Percentiles rank a stretch among this genome's conserved stretches.
Evolutionary conservation across 768 basidiomycete genomes (phyloP).

Genomic region (Amyloporia xantha): DNA sequence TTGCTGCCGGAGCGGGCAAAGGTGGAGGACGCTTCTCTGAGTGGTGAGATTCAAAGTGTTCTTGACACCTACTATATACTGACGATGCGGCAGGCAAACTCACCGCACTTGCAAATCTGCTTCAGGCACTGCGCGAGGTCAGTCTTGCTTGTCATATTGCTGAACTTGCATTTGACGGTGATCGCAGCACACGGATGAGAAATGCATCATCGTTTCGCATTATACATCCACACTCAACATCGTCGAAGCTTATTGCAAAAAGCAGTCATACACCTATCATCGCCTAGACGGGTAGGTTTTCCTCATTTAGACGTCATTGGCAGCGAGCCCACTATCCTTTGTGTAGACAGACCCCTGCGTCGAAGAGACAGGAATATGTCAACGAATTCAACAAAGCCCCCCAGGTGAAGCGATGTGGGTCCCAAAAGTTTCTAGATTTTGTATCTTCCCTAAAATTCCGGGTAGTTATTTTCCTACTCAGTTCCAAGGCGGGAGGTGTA

Average conservation of each 20-base stretch:
- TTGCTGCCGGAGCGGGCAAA: slow-evolving; percentile 54
- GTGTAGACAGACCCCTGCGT: slow-evolving; percentile 62
- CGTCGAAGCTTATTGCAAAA: slow-evolving; percentile 79
- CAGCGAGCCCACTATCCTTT: neutral
- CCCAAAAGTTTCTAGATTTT: neutral
- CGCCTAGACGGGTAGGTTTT: slow-evolving; percentile 75
- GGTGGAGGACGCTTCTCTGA: slow-evolving; percentile 69
- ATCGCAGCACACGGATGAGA: slow-evolving; percentile 81
- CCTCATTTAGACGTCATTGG: neutral
- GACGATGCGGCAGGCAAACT: slow-evolving; percentile 55
- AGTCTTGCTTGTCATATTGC: neutral
- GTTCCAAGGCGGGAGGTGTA: slow-evolving; percentile 92
- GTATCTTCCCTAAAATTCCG: slow-evolving; percentile 1
- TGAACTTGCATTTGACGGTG: neutral
- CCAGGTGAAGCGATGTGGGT: slow-evolving; percentile 65
- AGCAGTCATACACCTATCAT: slow-evolving; percentile 66
- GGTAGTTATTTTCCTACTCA: slow-evolving; percentile 83
- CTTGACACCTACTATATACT: neutral
- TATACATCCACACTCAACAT: slow-evolving; percentile 93
- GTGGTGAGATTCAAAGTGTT: slow-evolving; percentile 48
- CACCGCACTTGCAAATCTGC: slow-evolving; percentile 54
- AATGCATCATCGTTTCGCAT: slow-evolving; percentile 95
- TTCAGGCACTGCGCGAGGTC: slow-evolving; percentile 56
- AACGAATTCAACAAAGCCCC: slow-evolving; percentile 80
- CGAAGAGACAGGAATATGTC: slow-evolving; percentile 81